Evolutionary conservation across 2,329 filamentous ascomycete species (phyloP).

Genomic region (Fusarium vanettenii): DNA sequence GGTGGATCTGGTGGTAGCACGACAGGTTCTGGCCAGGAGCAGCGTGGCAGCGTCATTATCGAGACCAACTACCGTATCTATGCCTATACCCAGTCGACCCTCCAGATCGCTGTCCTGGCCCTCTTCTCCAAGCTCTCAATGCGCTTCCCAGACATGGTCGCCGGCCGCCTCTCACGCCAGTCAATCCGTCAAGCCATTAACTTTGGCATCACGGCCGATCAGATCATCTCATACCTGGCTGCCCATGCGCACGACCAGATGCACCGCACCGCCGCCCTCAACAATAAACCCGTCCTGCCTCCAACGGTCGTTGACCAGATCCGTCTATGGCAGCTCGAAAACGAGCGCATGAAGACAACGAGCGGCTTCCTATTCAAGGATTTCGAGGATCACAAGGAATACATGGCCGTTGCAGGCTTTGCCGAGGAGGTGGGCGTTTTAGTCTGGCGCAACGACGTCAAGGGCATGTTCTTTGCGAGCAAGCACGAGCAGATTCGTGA

Average conservation of each 20-base stretch:
- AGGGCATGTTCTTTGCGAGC: conserved; percentile 90
- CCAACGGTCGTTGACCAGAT: conserved; percentile 98
- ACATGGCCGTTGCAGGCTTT: conserved; percentile 77
- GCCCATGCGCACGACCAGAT: conserved; percentile 96
- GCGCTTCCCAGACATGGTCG: conserved; percentile 94
- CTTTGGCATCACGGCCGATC: conserved; percentile 92
- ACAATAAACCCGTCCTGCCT: conserved; percentile 80
- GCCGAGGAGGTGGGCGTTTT: conserved; percentile 92
- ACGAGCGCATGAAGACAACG: conserved; percentile 89
- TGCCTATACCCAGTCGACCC: conserved; percentile 92
- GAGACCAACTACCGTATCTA: conserved; percentile 99
- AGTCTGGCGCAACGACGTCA: conserved; percentile 84
- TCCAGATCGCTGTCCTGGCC: conserved; percentile 93
- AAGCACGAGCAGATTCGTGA: conserved; percentile 89
- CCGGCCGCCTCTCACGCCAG: conserved; percentile 88
- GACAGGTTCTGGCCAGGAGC: conserved; percentile 52
- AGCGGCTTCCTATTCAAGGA: conserved; percentile 91
- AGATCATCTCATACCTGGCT: conserved; percentile 93
- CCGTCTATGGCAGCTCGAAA: conserved; percentile 95
- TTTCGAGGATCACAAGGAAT: conserved; percentile 79
- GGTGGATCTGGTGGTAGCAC: conserved; percentile 48
- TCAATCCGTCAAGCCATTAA: conserved; percentile 89
- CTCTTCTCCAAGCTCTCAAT: conserved; percentile 90
- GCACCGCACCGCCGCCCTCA: conserved; percentile 71
- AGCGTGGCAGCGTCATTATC: conserved; percentile 89